Percentiles rank a stretch among this genome's conserved stretches.
These are phyloP conservation scores for Galerina sulciceps DNA, from an alignment of 768 basidiomycete genomes.

Conservation along the genomic window DNA sequence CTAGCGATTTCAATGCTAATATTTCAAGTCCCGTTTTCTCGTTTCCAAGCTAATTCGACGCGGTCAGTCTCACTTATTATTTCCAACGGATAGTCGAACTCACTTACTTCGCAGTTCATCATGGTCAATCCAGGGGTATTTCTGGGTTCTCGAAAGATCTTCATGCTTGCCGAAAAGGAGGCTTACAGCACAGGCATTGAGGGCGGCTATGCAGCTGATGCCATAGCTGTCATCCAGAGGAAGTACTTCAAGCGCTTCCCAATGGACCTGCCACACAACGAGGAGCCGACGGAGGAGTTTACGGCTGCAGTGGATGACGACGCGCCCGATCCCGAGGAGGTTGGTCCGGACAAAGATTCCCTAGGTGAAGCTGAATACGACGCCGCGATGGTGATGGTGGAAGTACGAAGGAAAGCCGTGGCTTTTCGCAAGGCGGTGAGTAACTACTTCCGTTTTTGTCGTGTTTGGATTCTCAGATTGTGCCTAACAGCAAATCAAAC, in stretches of 20 bases:
- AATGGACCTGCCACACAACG: constrained; percentile 5
- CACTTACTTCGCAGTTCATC: too few species aligned
- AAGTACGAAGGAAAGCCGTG: neutral
- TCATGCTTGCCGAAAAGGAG: neutral
- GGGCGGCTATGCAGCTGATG: neutral
- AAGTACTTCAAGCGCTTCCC: constrained; percentile 8
- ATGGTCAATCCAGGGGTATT: neutral
- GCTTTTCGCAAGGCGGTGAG: neutral
- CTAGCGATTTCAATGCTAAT: too few species aligned
- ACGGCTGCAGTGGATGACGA: too few species aligned
- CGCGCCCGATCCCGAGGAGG: neutral
- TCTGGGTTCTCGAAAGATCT: neutral
- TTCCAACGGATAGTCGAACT: too few species aligned
- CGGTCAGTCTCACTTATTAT: too few species aligned
- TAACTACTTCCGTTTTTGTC: neutral
- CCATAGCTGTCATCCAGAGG: constrained; percentile 5
- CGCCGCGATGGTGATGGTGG: neutral
- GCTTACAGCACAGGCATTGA: neutral
- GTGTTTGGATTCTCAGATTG: neutral
- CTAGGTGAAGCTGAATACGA: constrained; percentile 4
- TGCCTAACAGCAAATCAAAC: constrained; percentile 16
- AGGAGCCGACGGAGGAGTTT: neutral
- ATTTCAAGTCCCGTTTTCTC: too few species aligned
- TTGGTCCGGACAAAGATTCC: neutral
- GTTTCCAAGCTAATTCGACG: too few species aligned